phyloP scores from a whole-genome alignment of 257 asterid species.

The Primulina huaijiensis region DNA sequence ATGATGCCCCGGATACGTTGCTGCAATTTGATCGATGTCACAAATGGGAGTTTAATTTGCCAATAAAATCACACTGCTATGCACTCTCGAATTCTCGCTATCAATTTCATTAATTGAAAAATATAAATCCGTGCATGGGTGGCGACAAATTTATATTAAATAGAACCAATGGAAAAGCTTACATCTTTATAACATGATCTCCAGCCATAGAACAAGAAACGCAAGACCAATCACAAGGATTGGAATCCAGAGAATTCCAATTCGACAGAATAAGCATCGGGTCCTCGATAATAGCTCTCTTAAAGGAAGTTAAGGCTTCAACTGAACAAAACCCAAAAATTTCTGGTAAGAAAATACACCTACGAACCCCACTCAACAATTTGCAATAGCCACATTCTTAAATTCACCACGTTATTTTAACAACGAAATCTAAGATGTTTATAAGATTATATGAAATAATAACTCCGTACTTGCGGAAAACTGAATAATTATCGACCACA shows the following conservation, averaged over 20 bases:
- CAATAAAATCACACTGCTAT: neutral
- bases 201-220: slow-evolving; percentile 61
- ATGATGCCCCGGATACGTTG: slow-evolving; percentile 72
- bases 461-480: slow-evolving; percentile 25
- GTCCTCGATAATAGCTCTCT: slow-evolving; percentile 87
- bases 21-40: slow-evolving; percentile 45
- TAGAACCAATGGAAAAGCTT: slow-evolving; percentile 31
- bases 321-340: slow-evolving; percentile 45
- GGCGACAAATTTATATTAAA: neutral
- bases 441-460: slow-evolving; percentile 1
- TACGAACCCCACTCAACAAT: neutral
- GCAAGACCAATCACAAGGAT: slow-evolving; percentile 85
- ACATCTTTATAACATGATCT: slow-evolving; percentile 85
- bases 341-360: slow-evolving; percentile 8
- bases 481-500: slow-evolving; percentile 10
- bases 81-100: neutral
- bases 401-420: neutral
- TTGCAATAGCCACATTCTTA: slow-evolving; percentile 9
- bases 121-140: neutral
- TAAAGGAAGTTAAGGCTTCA: slow-evolving; percentile 69
- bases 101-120: slow-evolving; percentile 5
- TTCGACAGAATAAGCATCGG: slow-evolving; percentile 68
- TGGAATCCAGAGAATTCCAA: slow-evolving; percentile 76
- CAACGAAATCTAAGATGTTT: slow-evolving; percentile 22
- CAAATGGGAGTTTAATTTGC: slow-evolving; percentile 10